phyloP scores from a whole-genome alignment of 192 early-diverging fungal species.

The Coemansia sp. region DNA sequence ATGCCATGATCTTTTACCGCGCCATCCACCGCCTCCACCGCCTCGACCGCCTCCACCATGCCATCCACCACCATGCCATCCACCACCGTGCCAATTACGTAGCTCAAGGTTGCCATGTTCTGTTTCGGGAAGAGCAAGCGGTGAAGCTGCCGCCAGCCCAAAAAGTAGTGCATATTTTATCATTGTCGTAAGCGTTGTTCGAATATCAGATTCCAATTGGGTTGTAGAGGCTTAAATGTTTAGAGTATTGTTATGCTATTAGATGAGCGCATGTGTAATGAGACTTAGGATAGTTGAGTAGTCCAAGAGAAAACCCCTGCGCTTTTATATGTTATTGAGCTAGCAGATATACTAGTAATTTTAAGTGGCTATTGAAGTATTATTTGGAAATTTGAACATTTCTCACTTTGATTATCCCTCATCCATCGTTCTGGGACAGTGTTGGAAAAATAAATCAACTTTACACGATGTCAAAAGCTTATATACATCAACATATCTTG shows the following conservation, averaged over 20 bases:
- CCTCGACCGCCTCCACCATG: neutral
- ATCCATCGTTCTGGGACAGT: neutral
- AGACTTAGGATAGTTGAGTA: neutral
- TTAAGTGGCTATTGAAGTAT: neutral
- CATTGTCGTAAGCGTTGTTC: neutral
- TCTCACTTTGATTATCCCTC: neutral
- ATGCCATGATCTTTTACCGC: neutral
- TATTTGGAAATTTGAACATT: neutral
- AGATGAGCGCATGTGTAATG: neutral
- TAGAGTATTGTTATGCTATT: neutral
- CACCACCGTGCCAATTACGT: neutral
- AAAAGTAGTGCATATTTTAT: constrained; percentile 2
- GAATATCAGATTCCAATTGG: no score
- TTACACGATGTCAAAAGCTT: neutral
- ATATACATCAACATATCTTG: neutral
- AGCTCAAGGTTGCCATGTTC: neutral
- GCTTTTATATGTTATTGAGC: neutral
- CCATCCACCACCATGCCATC: neutral
- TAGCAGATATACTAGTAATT: neutral
- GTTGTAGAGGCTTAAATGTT: neutral
- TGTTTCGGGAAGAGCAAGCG: neutral
- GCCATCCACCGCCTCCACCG: neutral
- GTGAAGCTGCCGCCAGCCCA: neutral
- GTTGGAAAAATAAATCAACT: neutral
- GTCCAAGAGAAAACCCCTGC: neutral